Percentiles rank a stretch among this genome's conserved stretches.
These are phyloP conservation scores for Rhizoclosmatium globosum DNA, from an alignment of 192 early-diverging fungal genomes.

Conservation along the genomic window DNA sequence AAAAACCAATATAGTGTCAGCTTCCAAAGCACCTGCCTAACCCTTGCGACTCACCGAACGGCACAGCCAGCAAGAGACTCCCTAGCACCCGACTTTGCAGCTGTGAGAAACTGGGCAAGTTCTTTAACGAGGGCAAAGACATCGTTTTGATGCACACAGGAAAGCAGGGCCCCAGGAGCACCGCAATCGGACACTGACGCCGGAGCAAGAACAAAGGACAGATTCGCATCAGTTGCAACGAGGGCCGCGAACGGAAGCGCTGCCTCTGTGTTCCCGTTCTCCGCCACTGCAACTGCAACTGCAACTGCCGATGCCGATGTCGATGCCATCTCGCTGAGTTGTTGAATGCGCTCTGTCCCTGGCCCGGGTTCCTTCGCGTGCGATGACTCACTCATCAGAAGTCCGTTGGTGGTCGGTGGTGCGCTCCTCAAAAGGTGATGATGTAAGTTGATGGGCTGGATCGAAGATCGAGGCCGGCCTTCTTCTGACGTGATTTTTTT, in stretches of 20 bases:
- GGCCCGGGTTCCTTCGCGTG: too few species aligned
- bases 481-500: too few species aligned
- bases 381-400: too few species aligned
- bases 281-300: too few species aligned
- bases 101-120: constrained; percentile 20
- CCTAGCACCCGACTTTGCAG: constrained; percentile 12
- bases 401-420: too few species aligned
- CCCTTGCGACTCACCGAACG: neutral
- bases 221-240: constrained; percentile 5
- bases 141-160: constrained; percentile 28
- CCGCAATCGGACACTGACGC: neutral
- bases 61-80: constrained; percentile 27
- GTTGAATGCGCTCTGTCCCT: too few species aligned
- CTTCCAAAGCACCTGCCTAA: neutral
- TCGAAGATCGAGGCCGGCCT: too few species aligned
- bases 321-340: too few species aligned
- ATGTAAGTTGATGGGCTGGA: too few species aligned
- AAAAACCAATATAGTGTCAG: neutral
- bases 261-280: neutral
- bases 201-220: constrained; percentile 15
- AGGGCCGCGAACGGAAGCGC: constrained; percentile 23
- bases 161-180: neutral
- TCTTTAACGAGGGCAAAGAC: constrained; percentile 12
- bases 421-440: too few species aligned
- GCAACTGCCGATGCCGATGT: too few species aligned